phyloP scores from a whole-genome alignment of 192 early-diverging fungal species.

The Dissophora globulifera region DNA sequence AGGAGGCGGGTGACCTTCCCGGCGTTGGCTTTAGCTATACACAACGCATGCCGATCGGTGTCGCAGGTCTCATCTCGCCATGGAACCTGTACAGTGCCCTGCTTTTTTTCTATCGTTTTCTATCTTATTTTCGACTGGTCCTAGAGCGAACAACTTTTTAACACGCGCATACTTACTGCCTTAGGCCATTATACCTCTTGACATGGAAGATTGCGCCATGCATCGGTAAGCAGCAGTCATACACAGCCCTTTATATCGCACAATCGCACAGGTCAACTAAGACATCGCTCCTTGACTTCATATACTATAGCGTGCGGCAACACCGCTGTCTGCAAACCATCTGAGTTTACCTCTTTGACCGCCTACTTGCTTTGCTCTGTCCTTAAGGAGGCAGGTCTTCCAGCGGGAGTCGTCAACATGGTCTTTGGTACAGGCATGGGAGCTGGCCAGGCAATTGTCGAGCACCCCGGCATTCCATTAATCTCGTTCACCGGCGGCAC shows the following conservation, averaged over 20 bases:
- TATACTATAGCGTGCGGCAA: slow-evolving; percentile 69
- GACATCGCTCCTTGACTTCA: no score
- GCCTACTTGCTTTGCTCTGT: slow-evolving; percentile 70
- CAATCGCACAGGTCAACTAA: no score
- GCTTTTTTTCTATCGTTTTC: background rate
- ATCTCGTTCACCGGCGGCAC: slow-evolving; percentile 84
- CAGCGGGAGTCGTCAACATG: slow-evolving; percentile 80
- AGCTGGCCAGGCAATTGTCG: slow-evolving; percentile 72
- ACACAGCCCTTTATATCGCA: background rate
- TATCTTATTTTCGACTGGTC: no score
- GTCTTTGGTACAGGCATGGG: slow-evolving; percentile 71
- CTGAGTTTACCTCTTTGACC: slow-evolving; percentile 68
- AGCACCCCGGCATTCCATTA: slow-evolving; percentile 70
- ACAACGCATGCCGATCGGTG: slow-evolving; percentile 66
- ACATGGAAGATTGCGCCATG: slow-evolving; percentile 84
- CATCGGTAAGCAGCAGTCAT: slow-evolving; percentile 68
- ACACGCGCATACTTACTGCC: background rate
- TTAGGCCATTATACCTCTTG: slow-evolving; percentile 72
- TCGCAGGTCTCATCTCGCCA: slow-evolving; percentile 77
- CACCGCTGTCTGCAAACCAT: slow-evolving; percentile 80
- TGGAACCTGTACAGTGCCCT: slow-evolving; percentile 63
- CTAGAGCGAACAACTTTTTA: no score
- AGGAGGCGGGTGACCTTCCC: slow-evolving; percentile 59
- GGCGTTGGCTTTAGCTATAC: slow-evolving; percentile 62
- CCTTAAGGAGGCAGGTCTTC: slow-evolving; percentile 73